These are phyloP conservation scores for Fusarium pseudonygamai DNA, from an alignment of 2,329 filamentous ascomycete genomes.

Conservation along the genomic window DNA sequence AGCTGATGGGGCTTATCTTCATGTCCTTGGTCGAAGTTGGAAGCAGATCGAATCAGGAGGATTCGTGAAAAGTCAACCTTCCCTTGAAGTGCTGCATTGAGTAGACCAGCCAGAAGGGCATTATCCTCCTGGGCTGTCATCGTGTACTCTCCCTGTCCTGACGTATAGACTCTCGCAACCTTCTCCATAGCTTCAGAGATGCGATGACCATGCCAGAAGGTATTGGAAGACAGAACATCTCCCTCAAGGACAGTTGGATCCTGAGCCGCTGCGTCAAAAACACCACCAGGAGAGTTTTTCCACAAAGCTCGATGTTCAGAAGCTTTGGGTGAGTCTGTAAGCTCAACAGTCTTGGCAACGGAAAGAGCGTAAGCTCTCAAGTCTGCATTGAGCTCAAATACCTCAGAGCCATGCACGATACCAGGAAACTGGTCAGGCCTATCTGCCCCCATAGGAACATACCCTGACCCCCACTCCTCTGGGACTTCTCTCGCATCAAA, in stretches of 20 bases:
- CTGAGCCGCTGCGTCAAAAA: conserved; percentile 6
- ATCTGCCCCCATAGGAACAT: conserved; percentile 27
- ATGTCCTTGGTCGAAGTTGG: conserved; percentile 33
- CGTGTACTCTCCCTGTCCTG: conserved; percentile 21
- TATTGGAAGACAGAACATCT: conserved; percentile 34
- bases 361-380: conserved; percentile 27
- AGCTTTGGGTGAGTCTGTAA: conserved; percentile 12
- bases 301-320: conserved; percentile 14
- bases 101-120: conserved; percentile 19
- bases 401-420: conserved; percentile 31
- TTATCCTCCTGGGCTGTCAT: conserved; percentile 40
- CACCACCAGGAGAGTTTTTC: neutral
- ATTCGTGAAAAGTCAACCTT: conserved; percentile 31
- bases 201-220: conserved; percentile 33
- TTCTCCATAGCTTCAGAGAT: conserved; percentile 34
- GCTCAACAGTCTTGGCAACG: neutral
- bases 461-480: conserved; percentile 26
- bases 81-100: conserved; percentile 24
- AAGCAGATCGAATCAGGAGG: conserved; percentile 29
- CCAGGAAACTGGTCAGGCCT: conserved; percentile 22
- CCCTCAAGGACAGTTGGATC: conserved; percentile 25
- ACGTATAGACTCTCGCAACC: conserved; percentile 24
- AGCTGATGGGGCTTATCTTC: conserved; percentile 28
- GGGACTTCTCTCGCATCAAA: conserved; percentile 33
- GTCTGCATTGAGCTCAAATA: conserved; percentile 26